Percentiles rank a stretch among this genome's conserved stretches.
phyloP scores from a whole-genome alignment of 2,329 filamentous ascomycete genomes.

The Colletotrichum acutatum region DNA sequence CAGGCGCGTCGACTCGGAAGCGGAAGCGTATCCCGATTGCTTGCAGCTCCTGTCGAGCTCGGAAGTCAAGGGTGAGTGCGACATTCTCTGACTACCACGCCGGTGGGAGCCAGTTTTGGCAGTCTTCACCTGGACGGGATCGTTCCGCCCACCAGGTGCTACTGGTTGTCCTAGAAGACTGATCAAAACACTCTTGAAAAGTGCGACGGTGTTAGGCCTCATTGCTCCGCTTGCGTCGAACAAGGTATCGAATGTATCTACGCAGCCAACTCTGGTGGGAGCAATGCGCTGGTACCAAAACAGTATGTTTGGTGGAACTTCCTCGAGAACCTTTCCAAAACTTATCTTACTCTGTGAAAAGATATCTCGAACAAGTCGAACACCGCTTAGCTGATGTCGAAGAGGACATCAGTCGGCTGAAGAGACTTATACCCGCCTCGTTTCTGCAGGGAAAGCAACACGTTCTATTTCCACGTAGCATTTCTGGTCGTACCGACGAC shows the following conservation, averaged over 20 bases:
- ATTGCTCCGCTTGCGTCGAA: slow-evolving; percentile 37
- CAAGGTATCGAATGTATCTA: slow-evolving; percentile 38
- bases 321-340: neutral
- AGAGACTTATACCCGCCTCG: slow-evolving; percentile 17
- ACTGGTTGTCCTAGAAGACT: neutral
- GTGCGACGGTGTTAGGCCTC: slow-evolving; percentile 39
- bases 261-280: slow-evolving; percentile 29
- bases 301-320: slow-evolving; percentile 13
- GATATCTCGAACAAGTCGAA: slow-evolving; percentile 37
- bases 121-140: neutral
- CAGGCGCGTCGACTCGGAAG: slow-evolving; percentile 19
- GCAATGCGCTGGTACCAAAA: slow-evolving; percentile 28
- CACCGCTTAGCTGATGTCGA: slow-evolving; percentile 37
- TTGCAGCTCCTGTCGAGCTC: slow-evolving; percentile 38
- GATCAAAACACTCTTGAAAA: neutral
- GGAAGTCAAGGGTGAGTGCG: slow-evolving; percentile 39
- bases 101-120: neutral
- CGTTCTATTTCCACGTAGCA: neutral
- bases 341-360: neutral
- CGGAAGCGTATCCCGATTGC: slow-evolving; percentile 38
- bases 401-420: slow-evolving; percentile 34
- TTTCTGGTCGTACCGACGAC: neutral
- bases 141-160: neutral
- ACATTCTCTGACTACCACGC: neutral
- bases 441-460: slow-evolving; percentile 4